Conservation (phyloP, 305 asterid genomes). For the Coffea humblotiana region DNA sequence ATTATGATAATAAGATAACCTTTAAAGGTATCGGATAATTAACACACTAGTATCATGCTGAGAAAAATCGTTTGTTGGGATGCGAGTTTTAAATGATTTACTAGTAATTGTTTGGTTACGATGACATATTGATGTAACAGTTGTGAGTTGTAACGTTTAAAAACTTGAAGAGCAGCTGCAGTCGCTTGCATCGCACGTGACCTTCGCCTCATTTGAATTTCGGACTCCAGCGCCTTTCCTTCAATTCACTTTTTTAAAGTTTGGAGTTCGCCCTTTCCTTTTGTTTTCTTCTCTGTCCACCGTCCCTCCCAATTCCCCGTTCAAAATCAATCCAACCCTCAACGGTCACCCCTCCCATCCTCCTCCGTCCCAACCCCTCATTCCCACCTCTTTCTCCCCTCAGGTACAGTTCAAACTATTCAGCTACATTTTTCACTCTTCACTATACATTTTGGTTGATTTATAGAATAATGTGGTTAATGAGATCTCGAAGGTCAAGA, state of each 20-base stretch:
- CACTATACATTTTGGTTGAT: not conserved
- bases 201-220: conserved; percentile 21
- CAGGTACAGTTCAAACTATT: not conserved
- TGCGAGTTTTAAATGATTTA: too few species aligned
- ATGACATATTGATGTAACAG: too few species aligned
- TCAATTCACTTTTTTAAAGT: conserved; percentile 11
- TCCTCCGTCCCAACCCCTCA: not conserved
- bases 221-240: conserved; percentile 21
- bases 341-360: too few species aligned
- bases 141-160: too few species aligned
- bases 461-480: not conserved
- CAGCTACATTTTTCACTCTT: not conserved
- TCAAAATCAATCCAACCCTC: conserved; percentile 8
- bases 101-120: too few species aligned
- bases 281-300: not conserved
- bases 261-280: not conserved
- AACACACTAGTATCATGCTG: too few species aligned
- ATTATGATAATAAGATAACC: too few species aligned
- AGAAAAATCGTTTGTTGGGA: too few species aligned
- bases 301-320: conserved; percentile 18
- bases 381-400: not conserved
- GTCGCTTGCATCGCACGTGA: conserved; percentile 25
- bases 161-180: not conserved
- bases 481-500: not conserved
- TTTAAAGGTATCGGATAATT: too few species aligned